Conservation (phyloP, 2,329 filamentous ascomycete genomes). For the Tolypocladium endophyticum region DNA sequence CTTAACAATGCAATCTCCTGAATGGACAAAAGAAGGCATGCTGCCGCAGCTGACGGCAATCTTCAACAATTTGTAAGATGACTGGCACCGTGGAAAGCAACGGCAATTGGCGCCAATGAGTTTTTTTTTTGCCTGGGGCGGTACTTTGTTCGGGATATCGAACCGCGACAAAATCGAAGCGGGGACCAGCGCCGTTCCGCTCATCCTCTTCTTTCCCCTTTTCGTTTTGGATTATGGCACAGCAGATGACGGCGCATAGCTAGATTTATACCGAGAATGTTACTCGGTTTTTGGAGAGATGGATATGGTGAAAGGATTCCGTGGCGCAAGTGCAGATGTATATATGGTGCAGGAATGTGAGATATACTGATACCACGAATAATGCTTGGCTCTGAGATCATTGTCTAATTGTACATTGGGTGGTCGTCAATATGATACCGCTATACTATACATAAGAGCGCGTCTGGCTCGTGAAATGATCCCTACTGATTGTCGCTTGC, state of each 20-base stretch:
- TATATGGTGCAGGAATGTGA: constrained; percentile 11
- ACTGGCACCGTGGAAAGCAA: constrained; percentile 28
- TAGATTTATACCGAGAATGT: constrained; percentile 10
- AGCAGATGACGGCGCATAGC: constrained; percentile 10
- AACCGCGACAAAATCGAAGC: background rate
- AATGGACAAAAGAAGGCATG: constrained; percentile 54
- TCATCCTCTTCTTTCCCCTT: background rate
- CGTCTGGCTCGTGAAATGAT: background rate
- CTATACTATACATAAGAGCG: constrained; percentile 3
- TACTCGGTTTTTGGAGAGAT: constrained; percentile 6
- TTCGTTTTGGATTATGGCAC: constrained; percentile 3
- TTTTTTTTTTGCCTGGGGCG: background rate
- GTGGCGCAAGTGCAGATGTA: constrained; percentile 9
- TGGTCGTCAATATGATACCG: constrained; percentile 2
- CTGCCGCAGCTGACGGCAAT: constrained; percentile 58
- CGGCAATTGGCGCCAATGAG: constrained; percentile 13
- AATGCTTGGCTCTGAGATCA: constrained; percentile 4
- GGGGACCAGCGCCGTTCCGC: background rate
- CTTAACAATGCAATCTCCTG: constrained; percentile 51
- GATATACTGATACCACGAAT: constrained; percentile 14
- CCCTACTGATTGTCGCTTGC: background rate
- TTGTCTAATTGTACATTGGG: constrained; percentile 7
- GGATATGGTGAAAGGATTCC: constrained; percentile 1
- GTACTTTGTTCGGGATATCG: background rate
- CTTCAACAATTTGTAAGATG: constrained; percentile 17